These are phyloP conservation scores for Aspergillus nanangensis DNA, from an alignment of 495 filamentous ascomycete genomes.

Conservation along the genomic window DNA sequence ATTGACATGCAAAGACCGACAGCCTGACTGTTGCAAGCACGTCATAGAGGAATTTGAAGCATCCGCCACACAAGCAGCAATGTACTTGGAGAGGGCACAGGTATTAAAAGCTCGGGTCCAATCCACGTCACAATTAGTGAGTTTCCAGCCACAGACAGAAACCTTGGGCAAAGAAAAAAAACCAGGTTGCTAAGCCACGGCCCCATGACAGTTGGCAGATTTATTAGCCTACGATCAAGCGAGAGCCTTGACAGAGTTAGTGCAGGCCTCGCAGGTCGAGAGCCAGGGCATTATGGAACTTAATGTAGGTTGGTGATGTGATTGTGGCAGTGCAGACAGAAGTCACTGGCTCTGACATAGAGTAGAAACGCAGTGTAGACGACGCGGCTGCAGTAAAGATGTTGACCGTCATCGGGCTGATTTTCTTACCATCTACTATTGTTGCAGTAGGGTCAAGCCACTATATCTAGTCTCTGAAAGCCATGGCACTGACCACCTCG, in stretches of 20 bases:
- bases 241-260: slow-evolving; percentile 1
- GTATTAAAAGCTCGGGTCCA: slow-evolving; percentile 4
- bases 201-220: slow-evolving; percentile 4
- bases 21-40: background rate
- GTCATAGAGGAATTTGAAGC: slow-evolving; percentile 6
- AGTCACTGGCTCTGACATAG: background rate
- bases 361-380: slow-evolving; percentile 17
- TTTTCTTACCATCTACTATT: slow-evolving; percentile 31
- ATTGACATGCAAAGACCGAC: background rate
- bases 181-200: background rate
- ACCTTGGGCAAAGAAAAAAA: too few species aligned
- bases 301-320: slow-evolving; percentile 1
- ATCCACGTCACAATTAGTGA: slow-evolving; percentile 4
- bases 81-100: slow-evolving; percentile 4
- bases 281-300: background rate
- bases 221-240: slow-evolving; percentile 3
- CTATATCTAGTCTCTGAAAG: background rate
- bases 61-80: background rate
- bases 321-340: background rate
- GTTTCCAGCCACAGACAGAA: background rate
- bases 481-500: background rate
- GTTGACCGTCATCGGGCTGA: slow-evolving; percentile 27
- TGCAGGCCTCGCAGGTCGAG: background rate
- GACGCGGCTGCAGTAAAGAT: slow-evolving; percentile 35
- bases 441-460: slow-evolving; percentile 22